These are phyloP conservation scores for Serpula lacrymans DNA, from an alignment of 768 basidiomycete species.

Conservation along the genomic window DNA sequence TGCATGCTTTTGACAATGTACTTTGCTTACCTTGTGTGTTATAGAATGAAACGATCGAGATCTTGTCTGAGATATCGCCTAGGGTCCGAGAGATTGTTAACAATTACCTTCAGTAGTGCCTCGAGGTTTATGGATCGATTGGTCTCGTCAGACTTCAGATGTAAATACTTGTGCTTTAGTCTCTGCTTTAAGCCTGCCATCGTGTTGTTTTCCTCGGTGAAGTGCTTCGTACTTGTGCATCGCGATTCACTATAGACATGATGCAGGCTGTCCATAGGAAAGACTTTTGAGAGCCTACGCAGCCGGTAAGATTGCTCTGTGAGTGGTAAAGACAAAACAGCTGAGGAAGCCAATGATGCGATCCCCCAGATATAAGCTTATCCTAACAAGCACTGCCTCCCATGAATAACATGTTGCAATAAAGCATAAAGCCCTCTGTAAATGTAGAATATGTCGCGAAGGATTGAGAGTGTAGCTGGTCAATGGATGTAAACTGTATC, in stretches of 20 bases:
- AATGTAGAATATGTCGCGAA: constrained; percentile 41
- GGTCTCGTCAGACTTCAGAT: no score
- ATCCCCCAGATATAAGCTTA: constrained; percentile 40
- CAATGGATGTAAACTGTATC: constrained; percentile 39
- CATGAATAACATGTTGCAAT: constrained; percentile 63
- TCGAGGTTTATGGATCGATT: no score
- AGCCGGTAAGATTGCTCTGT: constrained; percentile 49
- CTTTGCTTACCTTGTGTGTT: neutral
- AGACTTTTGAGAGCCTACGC: constrained; percentile 50
- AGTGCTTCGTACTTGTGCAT: no score
- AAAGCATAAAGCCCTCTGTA: constrained; percentile 73
- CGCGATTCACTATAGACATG: no score
- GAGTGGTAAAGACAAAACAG: constrained; percentile 51
- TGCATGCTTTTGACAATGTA: neutral
- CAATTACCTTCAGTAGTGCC: no score
- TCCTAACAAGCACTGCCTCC: constrained; percentile 52
- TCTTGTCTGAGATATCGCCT: constrained; percentile 17
- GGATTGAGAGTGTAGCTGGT: constrained; percentile 28
- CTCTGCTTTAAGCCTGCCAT: no score
- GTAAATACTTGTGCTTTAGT: no score
- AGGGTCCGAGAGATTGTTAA: constrained; percentile 19
- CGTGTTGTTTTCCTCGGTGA: no score
- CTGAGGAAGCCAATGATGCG: constrained; percentile 60
- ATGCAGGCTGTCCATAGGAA: constrained; percentile 69
- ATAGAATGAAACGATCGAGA: constrained; percentile 20